phyloP scores from a whole-genome alignment of 2,329 filamentous ascomycete species.

The Hymenoscyphus infarciens region DNA sequence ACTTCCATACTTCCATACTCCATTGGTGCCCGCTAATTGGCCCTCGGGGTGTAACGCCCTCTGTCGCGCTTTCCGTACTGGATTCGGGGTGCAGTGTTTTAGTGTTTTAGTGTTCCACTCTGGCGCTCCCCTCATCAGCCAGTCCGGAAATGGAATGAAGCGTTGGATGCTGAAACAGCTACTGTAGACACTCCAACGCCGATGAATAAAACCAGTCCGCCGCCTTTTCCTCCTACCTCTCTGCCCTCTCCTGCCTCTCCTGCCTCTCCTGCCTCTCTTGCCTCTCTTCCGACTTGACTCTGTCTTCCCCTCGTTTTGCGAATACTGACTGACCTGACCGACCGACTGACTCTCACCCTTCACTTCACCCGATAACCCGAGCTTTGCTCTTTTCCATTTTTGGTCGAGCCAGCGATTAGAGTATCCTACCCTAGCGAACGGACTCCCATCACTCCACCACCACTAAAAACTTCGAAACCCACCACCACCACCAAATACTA shows the following conservation, averaged over 20 bases:
- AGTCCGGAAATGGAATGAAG: slow-evolving; percentile 16
- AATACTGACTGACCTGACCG: not conserved
- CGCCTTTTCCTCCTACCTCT: slow-evolving; percentile 8
- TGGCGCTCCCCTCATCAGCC: slow-evolving; percentile 17
- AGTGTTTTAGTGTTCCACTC: slow-evolving; percentile 4
- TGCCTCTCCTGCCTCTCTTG: not conserved
- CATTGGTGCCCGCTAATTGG: too few relatives aligned
- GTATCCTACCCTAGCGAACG: not conserved
- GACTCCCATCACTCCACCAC: not conserved
- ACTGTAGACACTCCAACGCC: slow-evolving; percentile 15
- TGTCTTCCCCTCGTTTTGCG: slow-evolving; percentile 13
- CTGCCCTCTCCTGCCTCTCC: not conserved
- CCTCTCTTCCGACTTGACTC: slow-evolving; percentile 15
- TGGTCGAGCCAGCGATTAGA: not conserved
- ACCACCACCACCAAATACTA: not conserved
- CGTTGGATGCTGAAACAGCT: slow-evolving; percentile 28
- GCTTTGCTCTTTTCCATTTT: not conserved
- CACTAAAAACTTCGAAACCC: not conserved
- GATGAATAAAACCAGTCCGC: slow-evolving; percentile 31
- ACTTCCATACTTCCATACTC: too few relatives aligned
- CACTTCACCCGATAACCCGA: not conserved
- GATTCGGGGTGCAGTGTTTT: not conserved
- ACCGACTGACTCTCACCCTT: too few relatives aligned
- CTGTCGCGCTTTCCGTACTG: not conserved
- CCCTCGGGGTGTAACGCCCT: not conserved